These are phyloP conservation scores for Trichoderma sp. DNA, from an alignment of 2,329 filamentous ascomycete species.

Conservation along the genomic window DNA sequence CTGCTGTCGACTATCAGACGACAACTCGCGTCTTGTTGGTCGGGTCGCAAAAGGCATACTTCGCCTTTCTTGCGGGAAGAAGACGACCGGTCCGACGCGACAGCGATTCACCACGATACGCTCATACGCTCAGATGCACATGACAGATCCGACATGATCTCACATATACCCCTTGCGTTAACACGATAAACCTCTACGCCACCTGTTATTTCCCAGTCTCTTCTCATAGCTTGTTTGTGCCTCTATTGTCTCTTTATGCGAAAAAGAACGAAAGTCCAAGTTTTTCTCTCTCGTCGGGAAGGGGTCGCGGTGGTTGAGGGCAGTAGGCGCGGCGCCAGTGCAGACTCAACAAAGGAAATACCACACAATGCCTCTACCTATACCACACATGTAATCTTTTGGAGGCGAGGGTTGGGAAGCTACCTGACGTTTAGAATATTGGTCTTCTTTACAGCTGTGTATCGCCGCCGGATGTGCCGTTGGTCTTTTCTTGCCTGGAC, in stretches of 20 bases:
- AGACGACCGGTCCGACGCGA: background rate
- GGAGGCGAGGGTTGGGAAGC: background rate
- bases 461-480: background rate
- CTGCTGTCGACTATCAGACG: too few relatives aligned
- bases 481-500: background rate
- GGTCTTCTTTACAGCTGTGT: background rate
- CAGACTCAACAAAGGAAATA: background rate
- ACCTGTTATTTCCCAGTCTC: background rate
- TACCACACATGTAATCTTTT: background rate
- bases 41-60: background rate
- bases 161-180: constrained; percentile 15
- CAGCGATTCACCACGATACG: constrained; percentile 14
- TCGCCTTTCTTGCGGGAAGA: constrained; percentile 3
- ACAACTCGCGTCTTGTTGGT: background rate
- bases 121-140: constrained; percentile 1
- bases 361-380: constrained; percentile 4
- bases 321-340: background rate
- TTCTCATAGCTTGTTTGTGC: constrained; percentile 4
- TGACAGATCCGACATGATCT: background rate
- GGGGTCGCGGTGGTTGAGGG: background rate
- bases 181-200: constrained; percentile 9
- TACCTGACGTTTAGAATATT: background rate
- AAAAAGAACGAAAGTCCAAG: background rate
- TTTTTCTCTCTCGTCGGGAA: background rate
- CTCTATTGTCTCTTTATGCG: background rate